These are phyloP conservation scores for Salinomyces thailandicus DNA, from an alignment of 2,329 filamentous ascomycete species.

Conservation along the genomic window DNA sequence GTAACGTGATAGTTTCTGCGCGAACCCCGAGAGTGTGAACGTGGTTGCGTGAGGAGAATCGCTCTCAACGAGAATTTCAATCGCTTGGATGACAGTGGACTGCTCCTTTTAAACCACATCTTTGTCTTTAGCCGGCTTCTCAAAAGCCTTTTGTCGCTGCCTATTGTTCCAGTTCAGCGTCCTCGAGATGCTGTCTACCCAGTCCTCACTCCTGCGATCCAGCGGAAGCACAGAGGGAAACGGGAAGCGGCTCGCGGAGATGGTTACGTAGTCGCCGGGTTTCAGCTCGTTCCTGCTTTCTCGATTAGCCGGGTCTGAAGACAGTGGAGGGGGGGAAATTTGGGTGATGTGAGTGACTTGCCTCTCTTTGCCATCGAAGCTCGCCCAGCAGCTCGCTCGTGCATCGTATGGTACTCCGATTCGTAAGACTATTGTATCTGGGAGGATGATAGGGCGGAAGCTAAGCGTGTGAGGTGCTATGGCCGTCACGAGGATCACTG, in stretches of 20 bases:
- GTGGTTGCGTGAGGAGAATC: no score
- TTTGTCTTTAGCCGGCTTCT: slow-evolving; percentile 19
- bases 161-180: slow-evolving; percentile 75
- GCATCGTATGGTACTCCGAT: slow-evolving; percentile 93
- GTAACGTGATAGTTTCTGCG: no score
- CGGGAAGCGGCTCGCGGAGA: slow-evolving; percentile 68
- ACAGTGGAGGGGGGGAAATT: neutral
- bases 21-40: no score
- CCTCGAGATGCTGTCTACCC: slow-evolving; percentile 69
- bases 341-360: no score
- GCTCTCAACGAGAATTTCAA: no score
- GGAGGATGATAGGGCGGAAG: slow-evolving; percentile 91
- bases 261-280: slow-evolving; percentile 75
- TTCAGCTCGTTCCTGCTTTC: slow-evolving; percentile 47
- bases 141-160: slow-evolving; percentile 60
- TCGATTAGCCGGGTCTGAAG: neutral
- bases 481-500: slow-evolving; percentile 85
- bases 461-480: slow-evolving; percentile 93
- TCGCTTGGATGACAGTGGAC: no score
- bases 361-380: slow-evolving; percentile 88
- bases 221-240: slow-evolving; percentile 67
- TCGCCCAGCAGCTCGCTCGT: slow-evolving; percentile 86
- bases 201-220: slow-evolving; percentile 61
- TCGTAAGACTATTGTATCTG: slow-evolving; percentile 87
- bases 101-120: no score